Base-by-base conservation (phyloP, 2,329 filamentous ascomycete species). In the Diaporthe ilicicola region DNA sequence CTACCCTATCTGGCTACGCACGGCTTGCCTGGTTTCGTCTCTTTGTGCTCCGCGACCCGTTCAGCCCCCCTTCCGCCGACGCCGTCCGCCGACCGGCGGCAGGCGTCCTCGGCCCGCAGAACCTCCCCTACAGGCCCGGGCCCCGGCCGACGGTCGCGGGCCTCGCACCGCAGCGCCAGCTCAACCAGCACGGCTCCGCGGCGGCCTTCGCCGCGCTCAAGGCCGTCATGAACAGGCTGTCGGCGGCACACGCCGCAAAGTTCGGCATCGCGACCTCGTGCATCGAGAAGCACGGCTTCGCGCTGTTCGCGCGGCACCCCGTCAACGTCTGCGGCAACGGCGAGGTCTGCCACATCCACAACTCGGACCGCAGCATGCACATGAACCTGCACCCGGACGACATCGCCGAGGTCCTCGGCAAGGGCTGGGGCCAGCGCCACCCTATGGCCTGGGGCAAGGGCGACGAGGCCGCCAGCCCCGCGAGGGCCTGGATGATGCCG, bases 291-390 rank as follows among this genome's bases (percentile, higher is more conserved):
- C 91, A 95, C 77, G 92, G 92, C 51, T 87, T 93, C 7, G 93
- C 91, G 0, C 85, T 97, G 0, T 96, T 95, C 80, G 88, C 92
- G 1, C 84, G 83, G 3, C 84, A 87, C 64, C 91, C 91, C 0
- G 84, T 92, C 73, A 92, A 92, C 77, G 87, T 89, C 37, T 93
- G 90, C 13, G 94, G 92, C 75, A 89, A 91, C 75, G 93, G 93
- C n/a, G 94, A 97, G 81, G 88, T 97, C 53, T 92, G 90, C 76
- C 94, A 97, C 79, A 89, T 94, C 13, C 94, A 97, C 80, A 88
- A 91, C 61, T 90, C 87, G 29, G 94, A 96, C 74, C 89, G 92
- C 72, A 92, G 90, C 4, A 85, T 96, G 86, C 94, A 97, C 80
- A 85, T 96, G 82, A 93, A 90, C 61, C 85, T 97, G 66, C 93